These are phyloP conservation scores for Asterella californica DNA, from an alignment of 225 moss, liverwort and hornwort species.

Conservation along the genomic window DNA sequence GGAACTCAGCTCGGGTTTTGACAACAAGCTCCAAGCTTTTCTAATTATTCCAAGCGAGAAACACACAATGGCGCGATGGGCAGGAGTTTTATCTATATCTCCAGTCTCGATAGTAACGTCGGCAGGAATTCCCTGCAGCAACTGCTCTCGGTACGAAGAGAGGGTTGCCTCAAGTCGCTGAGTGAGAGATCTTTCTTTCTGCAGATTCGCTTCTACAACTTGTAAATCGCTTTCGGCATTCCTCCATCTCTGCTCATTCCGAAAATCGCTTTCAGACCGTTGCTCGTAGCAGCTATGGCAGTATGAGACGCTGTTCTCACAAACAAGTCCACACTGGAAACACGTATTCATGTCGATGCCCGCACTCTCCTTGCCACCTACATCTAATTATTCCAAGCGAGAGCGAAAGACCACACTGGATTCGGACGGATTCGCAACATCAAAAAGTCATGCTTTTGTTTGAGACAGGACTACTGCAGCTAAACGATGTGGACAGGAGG, in stretches of 20 bases:
- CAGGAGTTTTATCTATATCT: conserved; percentile 60
- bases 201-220: conserved; percentile 44
- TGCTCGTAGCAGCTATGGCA: conserved; percentile 58
- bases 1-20: too few relatives aligned
- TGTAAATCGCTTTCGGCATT: conserved; percentile 55
- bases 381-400: too few relatives aligned
- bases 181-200: conserved; percentile 49
- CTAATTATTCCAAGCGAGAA: too few relatives aligned
- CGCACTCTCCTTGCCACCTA: conserved; percentile 1
- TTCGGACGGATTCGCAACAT: too few relatives aligned
- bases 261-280: conserved; percentile 67
- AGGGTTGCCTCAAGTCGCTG: conserved; percentile 55
- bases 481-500: too few relatives aligned
- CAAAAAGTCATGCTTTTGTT: too few relatives aligned
- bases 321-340: conserved; percentile 58
- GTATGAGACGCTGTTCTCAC: conserved; percentile 61
- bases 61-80: conserved; percentile 58
- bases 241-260: conserved; percentile 72
- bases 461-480: too few relatives aligned
- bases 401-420: too few relatives aligned
- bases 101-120: conserved; percentile 76
- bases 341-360: conserved; percentile 53
- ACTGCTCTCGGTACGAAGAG: conserved; percentile 53
- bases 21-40: too few relatives aligned
- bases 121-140: conserved; percentile 59